These are phyloP conservation scores for Vitis hybrid DNA, from an alignment of 177 flowering plant species.

Conservation along the genomic window DNA sequence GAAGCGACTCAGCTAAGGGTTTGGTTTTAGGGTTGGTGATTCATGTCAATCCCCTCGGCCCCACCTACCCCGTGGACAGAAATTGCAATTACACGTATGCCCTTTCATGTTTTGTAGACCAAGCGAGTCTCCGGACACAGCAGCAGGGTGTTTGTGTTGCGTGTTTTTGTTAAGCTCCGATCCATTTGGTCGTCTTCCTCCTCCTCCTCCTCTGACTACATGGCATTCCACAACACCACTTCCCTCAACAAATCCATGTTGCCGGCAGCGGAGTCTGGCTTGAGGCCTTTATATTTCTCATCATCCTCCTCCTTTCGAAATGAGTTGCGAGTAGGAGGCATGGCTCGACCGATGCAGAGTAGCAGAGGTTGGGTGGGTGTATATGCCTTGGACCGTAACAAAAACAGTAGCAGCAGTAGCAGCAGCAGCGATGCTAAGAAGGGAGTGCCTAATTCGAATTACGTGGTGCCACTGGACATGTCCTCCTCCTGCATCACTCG, in stretches of 20 bases:
- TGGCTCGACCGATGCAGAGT: not conserved
- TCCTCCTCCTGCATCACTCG: conserved; percentile 70
- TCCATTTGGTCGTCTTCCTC: no score
- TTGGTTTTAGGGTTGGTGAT: no score
- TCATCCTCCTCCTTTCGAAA: not conserved
- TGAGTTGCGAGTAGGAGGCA: not conserved
- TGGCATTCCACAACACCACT: not conserved
- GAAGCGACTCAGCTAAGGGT: no score
- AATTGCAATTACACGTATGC: no score
- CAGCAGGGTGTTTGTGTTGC: no score
- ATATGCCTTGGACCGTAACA: not conserved
- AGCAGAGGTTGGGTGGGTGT: not conserved
- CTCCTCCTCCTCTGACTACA: no score
- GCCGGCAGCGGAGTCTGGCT: not conserved
- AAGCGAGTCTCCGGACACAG: no score
- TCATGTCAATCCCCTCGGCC: no score
- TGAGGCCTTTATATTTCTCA: no score
- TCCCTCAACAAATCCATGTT: not conserved
- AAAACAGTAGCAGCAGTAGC: conserved; percentile 4
- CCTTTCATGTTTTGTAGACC: no score
- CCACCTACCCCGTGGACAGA: no score
- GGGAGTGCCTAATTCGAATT: conserved; percentile 62
- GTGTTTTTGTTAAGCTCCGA: no score
- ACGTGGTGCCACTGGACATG: conserved; percentile 88
- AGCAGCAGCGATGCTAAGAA: conserved; percentile 13